These are phyloP conservation scores for Daldinia loculata DNA, from an alignment of 495 filamentous ascomycete species.

Conservation along the genomic window DNA sequence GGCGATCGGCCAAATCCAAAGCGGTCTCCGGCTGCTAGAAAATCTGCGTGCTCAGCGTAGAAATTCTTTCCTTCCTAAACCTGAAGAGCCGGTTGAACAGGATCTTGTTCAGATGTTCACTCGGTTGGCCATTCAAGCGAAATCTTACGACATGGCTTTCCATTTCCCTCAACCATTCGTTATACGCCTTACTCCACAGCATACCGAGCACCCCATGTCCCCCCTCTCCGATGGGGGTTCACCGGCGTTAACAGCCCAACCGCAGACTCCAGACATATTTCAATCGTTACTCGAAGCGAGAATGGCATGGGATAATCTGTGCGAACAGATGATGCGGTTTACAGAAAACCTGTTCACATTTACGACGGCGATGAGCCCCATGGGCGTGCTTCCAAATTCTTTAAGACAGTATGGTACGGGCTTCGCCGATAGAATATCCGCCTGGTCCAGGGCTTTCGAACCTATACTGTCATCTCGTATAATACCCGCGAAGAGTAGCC, in stretches of 20 bases:
- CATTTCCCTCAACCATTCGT: conserved; percentile 66
- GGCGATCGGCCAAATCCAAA: conserved; percentile 57
- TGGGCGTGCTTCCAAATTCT: conserved; percentile 58
- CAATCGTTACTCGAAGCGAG: conserved; percentile 58
- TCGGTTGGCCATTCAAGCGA: conserved; percentile 64
- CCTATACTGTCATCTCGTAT: conserved; percentile 59
- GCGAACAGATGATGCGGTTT: conserved; percentile 62
- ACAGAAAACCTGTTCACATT: conserved; percentile 60
- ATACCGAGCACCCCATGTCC: conserved; percentile 48
- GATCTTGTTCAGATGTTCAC: conserved; percentile 67
- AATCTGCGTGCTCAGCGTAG: conserved; percentile 53
- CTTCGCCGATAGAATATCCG: conserved; percentile 57
- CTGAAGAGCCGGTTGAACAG: conserved; percentile 61
- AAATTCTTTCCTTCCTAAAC: conserved; percentile 49
- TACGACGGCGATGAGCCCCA: conserved; percentile 50
- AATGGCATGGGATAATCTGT: conserved; percentile 58
- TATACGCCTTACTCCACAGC: conserved; percentile 56
- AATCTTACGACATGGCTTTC: conserved; percentile 68
- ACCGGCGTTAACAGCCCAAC: conserved; percentile 49
- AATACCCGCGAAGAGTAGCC: conserved; percentile 57
- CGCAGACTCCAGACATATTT: conserved; percentile 58
- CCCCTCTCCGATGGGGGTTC: conserved; percentile 55
- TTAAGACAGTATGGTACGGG: conserved; percentile 54
- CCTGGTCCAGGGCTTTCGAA: conserved; percentile 61
- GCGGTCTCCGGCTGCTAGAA: conserved; percentile 56